Percentiles rank a stretch among this genome's conserved stretches.
Conservation (phyloP, 805 yeast species). For the Starmerella vitae region DNA sequence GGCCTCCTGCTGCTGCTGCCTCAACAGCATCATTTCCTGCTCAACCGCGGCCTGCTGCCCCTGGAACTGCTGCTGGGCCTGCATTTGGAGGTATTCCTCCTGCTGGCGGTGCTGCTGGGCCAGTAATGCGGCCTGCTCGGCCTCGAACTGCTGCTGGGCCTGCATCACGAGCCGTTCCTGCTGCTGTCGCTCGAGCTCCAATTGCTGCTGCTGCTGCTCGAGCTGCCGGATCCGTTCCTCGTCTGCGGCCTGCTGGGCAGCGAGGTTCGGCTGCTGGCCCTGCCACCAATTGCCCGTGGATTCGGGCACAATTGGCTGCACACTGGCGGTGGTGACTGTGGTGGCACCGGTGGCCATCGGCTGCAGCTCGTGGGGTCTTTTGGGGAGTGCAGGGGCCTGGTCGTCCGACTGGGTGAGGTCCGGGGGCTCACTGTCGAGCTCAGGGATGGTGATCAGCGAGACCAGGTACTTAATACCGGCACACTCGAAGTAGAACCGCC, state of each 20-base stretch:
- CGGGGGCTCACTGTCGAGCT: slow-evolving; percentile 47
- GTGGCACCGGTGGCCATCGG: slow-evolving; percentile 21
- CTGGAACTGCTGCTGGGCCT: slow-evolving; percentile 50
- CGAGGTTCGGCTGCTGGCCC: slow-evolving; percentile 33
- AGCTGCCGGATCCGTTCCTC: slow-evolving; percentile 44
- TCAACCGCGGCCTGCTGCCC: slow-evolving; percentile 71
- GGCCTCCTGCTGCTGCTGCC: slow-evolving; percentile 75
- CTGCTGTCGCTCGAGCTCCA: slow-evolving; percentile 47
- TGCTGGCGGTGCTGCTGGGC: slow-evolving; percentile 58
- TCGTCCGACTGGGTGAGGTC: slow-evolving; percentile 39
- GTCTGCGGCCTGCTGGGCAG: slow-evolving; percentile 43
- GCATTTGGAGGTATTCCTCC: slow-evolving; percentile 43
- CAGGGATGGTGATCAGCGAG: slow-evolving; percentile 67
- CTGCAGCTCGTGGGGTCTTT: slow-evolving; percentile 28
- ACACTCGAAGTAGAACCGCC: slow-evolving; percentile 82
- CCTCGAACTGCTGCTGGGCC: slow-evolving; percentile 58
- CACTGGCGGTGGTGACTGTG: slow-evolving; percentile 1
- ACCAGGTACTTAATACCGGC: slow-evolving; percentile 70
- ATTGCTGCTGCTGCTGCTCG: slow-evolving; percentile 46
- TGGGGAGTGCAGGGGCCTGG: slow-evolving; percentile 32
- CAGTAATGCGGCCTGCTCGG: slow-evolving; percentile 58
- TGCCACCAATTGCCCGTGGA: slow-evolving; percentile 36
- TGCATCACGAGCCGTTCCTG: slow-evolving; percentile 57
- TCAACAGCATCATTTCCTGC: slow-evolving; percentile 59
- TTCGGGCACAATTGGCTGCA: slow-evolving; percentile 18